Conservation (phyloP, 805 yeast species). For the Zygosaccharomyces rouxii region DNA sequence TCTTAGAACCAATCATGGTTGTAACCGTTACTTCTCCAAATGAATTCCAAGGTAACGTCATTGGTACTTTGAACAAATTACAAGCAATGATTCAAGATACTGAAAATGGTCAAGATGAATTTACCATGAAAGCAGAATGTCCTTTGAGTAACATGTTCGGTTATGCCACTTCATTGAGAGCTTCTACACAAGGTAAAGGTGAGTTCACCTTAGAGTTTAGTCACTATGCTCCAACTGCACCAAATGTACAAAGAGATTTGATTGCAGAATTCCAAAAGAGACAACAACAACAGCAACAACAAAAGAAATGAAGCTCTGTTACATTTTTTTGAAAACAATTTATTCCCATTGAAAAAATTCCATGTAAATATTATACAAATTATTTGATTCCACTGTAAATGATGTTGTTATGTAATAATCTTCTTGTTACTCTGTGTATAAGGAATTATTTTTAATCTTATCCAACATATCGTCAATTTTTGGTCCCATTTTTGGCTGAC, state of each 20-base stretch:
- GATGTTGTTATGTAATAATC: background rate
- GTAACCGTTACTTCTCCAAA: constrained; percentile 90
- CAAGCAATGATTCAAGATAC: constrained; percentile 92
- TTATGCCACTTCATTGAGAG: constrained; percentile 90
- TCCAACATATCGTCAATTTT: constrained; percentile 73
- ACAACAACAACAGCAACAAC: constrained; percentile 50
- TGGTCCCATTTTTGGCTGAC: constrained; percentile 92
- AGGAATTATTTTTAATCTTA: constrained; percentile 57
- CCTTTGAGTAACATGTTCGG: constrained; percentile 96
- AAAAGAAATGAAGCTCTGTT: constrained; percentile 30
- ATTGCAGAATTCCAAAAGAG: constrained; percentile 76
- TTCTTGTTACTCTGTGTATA: constrained; percentile 20
- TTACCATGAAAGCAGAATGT: constrained; percentile 90
- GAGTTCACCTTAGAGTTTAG: constrained; percentile 94
- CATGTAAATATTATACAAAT: constrained; percentile 8
- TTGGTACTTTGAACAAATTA: constrained; percentile 86
- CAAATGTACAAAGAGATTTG: constrained; percentile 85
- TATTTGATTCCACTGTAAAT: constrained; percentile 2
- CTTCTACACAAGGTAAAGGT: constrained; percentile 98
- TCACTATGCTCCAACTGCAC: constrained; percentile 85
- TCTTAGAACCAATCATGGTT: constrained; percentile 94
- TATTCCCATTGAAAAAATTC: constrained; percentile 4
- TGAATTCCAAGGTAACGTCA: constrained; percentile 92
- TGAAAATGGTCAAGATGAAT: constrained; percentile 90
- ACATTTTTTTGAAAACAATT: background rate